Conservation (phyloP, 768 basidiomycete genomes). For the Rhodocollybia butyracea region DNA sequence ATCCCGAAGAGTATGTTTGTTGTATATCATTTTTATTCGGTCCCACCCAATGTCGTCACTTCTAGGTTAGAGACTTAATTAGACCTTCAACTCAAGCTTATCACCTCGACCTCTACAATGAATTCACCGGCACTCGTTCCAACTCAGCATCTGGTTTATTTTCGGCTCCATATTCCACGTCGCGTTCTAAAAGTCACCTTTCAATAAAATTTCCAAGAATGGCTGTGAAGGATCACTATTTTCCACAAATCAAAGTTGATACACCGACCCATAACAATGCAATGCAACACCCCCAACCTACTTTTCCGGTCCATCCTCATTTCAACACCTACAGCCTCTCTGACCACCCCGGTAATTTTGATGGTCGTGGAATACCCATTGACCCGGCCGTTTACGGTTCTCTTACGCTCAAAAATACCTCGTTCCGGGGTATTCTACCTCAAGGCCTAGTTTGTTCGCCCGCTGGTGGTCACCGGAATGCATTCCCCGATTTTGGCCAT, state of each 20-base stretch:
- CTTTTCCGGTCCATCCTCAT: constrained; percentile 36
- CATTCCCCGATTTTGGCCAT: constrained; percentile 59
- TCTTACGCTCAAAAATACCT: constrained; percentile 39
- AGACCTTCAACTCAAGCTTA: constrained; percentile 55
- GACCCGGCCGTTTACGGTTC: constrained; percentile 53
- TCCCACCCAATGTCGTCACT: constrained; percentile 17
- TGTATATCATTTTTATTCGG: constrained; percentile 2
- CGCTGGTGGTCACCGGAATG: constrained; percentile 42
- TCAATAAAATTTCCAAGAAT: constrained; percentile 58
- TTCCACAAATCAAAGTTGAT: constrained; percentile 32
- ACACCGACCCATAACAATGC: constrained; percentile 23
- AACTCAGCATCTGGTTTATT: constrained; percentile 38
- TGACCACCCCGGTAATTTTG: constrained; percentile 59
- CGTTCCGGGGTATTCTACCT: constrained; percentile 46
- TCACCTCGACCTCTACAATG: constrained; percentile 43
- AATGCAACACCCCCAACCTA: constrained; percentile 22
- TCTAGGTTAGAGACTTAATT: constrained; percentile 43
- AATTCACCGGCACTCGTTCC: constrained; percentile 36
- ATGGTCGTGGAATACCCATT: constrained; percentile 29
- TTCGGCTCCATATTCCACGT: constrained; percentile 12
- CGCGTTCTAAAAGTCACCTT: constrained; percentile 20
- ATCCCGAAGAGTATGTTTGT: constrained; percentile 37
- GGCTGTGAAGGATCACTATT: constrained; percentile 53
- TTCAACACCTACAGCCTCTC: constrained; percentile 58
- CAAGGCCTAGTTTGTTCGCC: constrained; percentile 40